These are phyloP conservation scores for Solanum megistacrolobum DNA, from an alignment of 257 asterid genomes.

Conservation along the genomic window DNA sequence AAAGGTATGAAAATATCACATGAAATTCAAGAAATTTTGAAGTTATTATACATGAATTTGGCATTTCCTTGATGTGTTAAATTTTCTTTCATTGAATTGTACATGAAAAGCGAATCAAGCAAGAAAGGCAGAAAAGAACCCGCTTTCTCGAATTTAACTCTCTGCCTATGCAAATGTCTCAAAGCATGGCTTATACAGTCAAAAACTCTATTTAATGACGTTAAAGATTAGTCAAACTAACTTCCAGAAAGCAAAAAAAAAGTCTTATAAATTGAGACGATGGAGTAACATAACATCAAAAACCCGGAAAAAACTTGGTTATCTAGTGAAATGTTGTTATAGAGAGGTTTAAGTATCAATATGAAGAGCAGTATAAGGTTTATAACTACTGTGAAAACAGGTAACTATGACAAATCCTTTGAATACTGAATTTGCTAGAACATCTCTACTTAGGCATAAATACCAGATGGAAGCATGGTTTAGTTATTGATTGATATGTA, in stretches of 20 bases:
- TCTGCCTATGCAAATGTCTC: background rate
- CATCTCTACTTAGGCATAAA: background rate
- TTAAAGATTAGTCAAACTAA: background rate
- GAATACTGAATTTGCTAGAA: background rate
- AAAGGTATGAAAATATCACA: background rate
- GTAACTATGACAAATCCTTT: background rate
- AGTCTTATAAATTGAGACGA: background rate
- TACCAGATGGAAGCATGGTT: background rate
- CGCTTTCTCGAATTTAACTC: background rate
- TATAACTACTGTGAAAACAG: background rate
- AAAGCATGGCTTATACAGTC: background rate
- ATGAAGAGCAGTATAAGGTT: background rate
- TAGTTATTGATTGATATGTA: background rate
- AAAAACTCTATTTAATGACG: background rate
- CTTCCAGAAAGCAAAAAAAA: background rate
- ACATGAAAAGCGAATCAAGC: background rate
- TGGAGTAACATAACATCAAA: background rate
- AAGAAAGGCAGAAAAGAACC: background rate
- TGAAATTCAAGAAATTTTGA: background rate
- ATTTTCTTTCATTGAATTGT: no score
- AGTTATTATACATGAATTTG: background rate
- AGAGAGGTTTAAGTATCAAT: background rate
- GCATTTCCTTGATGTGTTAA: no score
- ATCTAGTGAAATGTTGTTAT: background rate
- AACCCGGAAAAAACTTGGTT: background rate